These are phyloP conservation scores for Tetraselmis chui DNA, from an alignment of 139 green algal species.

Conservation along the genomic window DNA sequence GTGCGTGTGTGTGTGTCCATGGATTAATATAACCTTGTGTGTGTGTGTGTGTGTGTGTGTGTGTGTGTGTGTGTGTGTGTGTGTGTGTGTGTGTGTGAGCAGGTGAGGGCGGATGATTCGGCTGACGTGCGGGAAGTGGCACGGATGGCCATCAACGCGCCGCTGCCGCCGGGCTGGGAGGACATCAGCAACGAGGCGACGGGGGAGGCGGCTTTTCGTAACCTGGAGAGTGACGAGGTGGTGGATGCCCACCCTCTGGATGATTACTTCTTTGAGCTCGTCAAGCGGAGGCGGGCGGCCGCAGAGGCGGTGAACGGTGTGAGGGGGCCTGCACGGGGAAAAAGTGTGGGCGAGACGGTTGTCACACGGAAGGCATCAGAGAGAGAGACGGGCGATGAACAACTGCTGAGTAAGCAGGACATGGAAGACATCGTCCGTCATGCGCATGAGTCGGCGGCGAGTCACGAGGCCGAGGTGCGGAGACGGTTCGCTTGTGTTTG, in stretches of 20 bases:
- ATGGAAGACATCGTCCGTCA: too few relatives aligned
- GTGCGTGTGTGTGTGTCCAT: too few relatives aligned
- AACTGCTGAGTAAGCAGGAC: too few relatives aligned
- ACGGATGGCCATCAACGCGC: slow-evolving; percentile 47
- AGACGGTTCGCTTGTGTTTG: too few relatives aligned
- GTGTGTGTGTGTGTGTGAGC: too few relatives aligned
- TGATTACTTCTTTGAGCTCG: slow-evolving; percentile 59
- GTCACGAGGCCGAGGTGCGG: too few relatives aligned
- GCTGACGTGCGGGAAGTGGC: slow-evolving; percentile 22
- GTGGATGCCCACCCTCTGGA: slow-evolving; percentile 55
- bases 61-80: too few relatives aligned
- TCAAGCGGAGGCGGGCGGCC: slow-evolving; percentile 1
- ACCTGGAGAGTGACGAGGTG: slow-evolving; percentile 21
- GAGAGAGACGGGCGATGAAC: too few relatives aligned
- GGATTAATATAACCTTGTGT: too few relatives aligned
- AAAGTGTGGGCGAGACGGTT: neutral
- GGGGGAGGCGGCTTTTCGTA: slow-evolving; percentile 7
- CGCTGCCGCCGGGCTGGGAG: slow-evolving; percentile 42
- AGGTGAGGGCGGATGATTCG: neutral
- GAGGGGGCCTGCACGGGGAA: neutral
- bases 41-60: too few relatives aligned
- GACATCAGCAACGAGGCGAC: slow-evolving; percentile 2
- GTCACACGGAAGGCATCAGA: too few relatives aligned
- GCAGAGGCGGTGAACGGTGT: neutral
- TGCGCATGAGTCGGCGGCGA: too few relatives aligned